These are phyloP conservation scores for Botryococcus braunii DNA, from an alignment of 163 green algal genomes.

Conservation along the genomic window DNA sequence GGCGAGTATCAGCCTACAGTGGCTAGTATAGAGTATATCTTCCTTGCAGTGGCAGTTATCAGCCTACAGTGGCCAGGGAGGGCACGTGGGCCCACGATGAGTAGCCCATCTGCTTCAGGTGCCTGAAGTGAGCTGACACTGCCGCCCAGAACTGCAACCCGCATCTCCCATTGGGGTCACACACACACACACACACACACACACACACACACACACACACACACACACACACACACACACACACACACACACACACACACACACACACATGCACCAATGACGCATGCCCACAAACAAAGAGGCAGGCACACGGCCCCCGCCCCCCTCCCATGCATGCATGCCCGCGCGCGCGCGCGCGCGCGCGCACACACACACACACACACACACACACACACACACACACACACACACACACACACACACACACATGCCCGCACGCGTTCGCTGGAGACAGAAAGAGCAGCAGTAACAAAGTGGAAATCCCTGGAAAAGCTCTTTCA, in stretches of 20 bases:
- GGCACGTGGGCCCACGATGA: slow-evolving; percentile 12
- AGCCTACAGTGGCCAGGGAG: slow-evolving; percentile 38
- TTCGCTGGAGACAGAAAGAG: too few relatives aligned
- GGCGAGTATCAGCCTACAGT: too few relatives aligned
- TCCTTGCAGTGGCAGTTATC: neutral
- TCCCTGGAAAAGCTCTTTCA: too few relatives aligned
- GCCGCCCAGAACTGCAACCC: slow-evolving; percentile 36
- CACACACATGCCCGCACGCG: too few relatives aligned
- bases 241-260: neutral
- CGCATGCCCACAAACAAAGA: neutral
- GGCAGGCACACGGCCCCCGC: neutral
- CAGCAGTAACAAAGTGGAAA: too few relatives aligned
- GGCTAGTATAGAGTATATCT: too few relatives aligned
- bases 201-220: neutral
- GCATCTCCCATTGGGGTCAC: neutral
- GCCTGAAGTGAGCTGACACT: slow-evolving; percentile 43
- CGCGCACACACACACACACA: too few relatives aligned
- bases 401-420: too few relatives aligned
- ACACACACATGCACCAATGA: neutral
- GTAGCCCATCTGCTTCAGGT: slow-evolving; percentile 40
- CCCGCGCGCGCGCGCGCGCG: too few relatives aligned
- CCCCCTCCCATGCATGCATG: neutral
- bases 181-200: neutral
- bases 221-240: neutral
- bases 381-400: too few relatives aligned